Evolutionary conservation across 371 early-diverging fungal species (phyloP), one percentile per base, ranked within the genome.

Genomic region (Capillidium heterosporum): DNA sequence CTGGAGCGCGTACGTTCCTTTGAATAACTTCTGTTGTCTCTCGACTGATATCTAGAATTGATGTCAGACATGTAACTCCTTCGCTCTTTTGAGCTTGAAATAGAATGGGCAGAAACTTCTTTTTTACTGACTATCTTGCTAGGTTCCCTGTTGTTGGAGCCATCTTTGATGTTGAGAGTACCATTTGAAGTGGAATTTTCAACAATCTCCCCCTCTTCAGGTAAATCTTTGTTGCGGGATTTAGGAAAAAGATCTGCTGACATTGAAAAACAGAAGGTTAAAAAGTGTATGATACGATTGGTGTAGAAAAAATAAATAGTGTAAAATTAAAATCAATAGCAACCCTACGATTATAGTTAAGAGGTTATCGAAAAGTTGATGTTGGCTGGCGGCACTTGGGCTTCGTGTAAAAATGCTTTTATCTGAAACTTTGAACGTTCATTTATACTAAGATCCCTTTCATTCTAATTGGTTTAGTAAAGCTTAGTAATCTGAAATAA

Each of bases 191-290:
- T 17, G 8, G 1, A 1, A 49, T 49, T 31, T 49, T 49, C 50
- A 28, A 23, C 24, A 31, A 49, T 49, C 28, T 49, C 50, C 10
- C 50, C 50, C 24, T 49, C 50, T 49, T 49, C 50, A 23, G 50
- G 28, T 28, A 49, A 31, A 49, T 49, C 11, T 31, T 49, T 49
- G 28, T 10, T 11, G 28, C 50, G 8, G 4, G 50, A 49, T 29
- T 28, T 31, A 49, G 50, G 35, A 35, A 35, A 35, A 35, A 35
- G 35, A 35, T 35, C 35, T 35, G 35, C 35, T 7, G 35, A 35
- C 35, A 35, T 35, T 35, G 7, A 35, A 35, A 35, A 35, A 35
- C 13, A 35, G 35, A 35, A 7, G 13, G 13, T 35, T 35, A 35
- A 35, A 35, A 35, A 35, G 13, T 35, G 13, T 35, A 7, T 35